These are phyloP conservation scores for Pestalotiopsis sp. DNA, from an alignment of 2,329 filamentous ascomycete genomes.

Conservation along the genomic window DNA sequence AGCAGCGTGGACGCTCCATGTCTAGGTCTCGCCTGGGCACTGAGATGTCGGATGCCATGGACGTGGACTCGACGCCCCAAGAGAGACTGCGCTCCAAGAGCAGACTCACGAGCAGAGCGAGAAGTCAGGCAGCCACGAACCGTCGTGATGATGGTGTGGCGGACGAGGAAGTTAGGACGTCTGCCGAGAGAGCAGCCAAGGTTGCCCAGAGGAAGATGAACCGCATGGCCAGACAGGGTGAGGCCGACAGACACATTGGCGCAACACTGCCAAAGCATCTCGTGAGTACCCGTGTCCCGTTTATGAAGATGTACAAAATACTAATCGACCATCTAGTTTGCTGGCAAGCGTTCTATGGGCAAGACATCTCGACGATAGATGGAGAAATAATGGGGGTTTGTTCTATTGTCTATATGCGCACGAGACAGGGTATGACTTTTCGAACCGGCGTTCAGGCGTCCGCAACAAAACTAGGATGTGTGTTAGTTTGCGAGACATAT, in stretches of 20 bases:
- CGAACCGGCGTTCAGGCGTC: slow-evolving; percentile 9
- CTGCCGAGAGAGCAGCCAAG: slow-evolving; percentile 87
- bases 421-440: slow-evolving; percentile 8
- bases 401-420: slow-evolving; percentile 3
- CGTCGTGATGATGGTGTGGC: slow-evolving; percentile 77
- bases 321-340: slow-evolving; percentile 14
- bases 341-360: slow-evolving; percentile 17
- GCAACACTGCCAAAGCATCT: slow-evolving; percentile 87
- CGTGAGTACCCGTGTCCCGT: slow-evolving; percentile 57
- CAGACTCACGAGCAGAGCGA: slow-evolving; percentile 46
- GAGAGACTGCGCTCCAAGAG: slow-evolving; percentile 74
- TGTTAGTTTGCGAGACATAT: slow-evolving; percentile 3
- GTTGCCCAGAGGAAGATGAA: slow-evolving; percentile 98
- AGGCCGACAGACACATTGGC: slow-evolving; percentile 88
- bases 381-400: not conserved
- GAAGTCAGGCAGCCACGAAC: slow-evolving; percentile 65
- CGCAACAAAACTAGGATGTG: not conserved
- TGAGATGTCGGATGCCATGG: slow-evolving; percentile 75
- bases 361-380: slow-evolving; percentile 16
- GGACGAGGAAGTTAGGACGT: slow-evolving; percentile 66
- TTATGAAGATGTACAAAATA: not conserved
- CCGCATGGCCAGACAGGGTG: slow-evolving; percentile 93
- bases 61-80: slow-evolving; percentile 61
- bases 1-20: slow-evolving; percentile 70
- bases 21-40: slow-evolving; percentile 65